Base-by-base conservation (phyloP, 2,329 filamentous ascomycete genomes). In the Arthrobotrys sinensis region DNA sequence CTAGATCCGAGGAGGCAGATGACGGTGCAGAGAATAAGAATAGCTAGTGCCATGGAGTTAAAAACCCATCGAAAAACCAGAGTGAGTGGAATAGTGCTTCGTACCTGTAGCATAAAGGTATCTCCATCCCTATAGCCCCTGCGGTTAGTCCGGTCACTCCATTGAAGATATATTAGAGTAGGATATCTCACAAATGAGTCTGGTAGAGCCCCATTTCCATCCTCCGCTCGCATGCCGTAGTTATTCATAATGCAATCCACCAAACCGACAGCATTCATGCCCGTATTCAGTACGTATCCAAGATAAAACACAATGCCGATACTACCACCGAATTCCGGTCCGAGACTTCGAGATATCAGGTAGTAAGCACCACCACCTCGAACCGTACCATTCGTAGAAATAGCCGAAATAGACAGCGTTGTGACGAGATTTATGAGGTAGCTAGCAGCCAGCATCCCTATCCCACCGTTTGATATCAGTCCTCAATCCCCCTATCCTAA, bases 301-400 rank as follows among this genome's bases (percentile, higher is more conserved):
- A 96, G 86, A 83, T 96, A 97, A 84, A 96, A 96, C 11, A 97
- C 89, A 24, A 96, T 88, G 1, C 93, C 93, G 80, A 97, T 96
- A 0, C 92, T 93, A 14, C 93, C 93, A 28, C 93, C 93, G 83
- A 97, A 97, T 82, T 97, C 93, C 5, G 93, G 93, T 0, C 93
- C 93, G 2, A 97, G 86, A 52, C 92, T 94, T 79, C 93, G 89
- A 5, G 93, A 96, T 72, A 97, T 96, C 71, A 97, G 86, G 82
- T 95, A 97, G 83, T 97, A 97, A 43, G 93, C 93, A 64, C 93
- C 93, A 12, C 93, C 93, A 12, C 93, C 93, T 81, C 93, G 91
- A 70, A 97, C 93, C 55, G 94, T 94, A 28, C 93, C 93, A 83
- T 97, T 97, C 1, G 93, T 94, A 38, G 93, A 93, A 81, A 97